Conservation (phyloP, 352 stramenopile genomes). For the Globisporangium cylindrosporum region DNA sequence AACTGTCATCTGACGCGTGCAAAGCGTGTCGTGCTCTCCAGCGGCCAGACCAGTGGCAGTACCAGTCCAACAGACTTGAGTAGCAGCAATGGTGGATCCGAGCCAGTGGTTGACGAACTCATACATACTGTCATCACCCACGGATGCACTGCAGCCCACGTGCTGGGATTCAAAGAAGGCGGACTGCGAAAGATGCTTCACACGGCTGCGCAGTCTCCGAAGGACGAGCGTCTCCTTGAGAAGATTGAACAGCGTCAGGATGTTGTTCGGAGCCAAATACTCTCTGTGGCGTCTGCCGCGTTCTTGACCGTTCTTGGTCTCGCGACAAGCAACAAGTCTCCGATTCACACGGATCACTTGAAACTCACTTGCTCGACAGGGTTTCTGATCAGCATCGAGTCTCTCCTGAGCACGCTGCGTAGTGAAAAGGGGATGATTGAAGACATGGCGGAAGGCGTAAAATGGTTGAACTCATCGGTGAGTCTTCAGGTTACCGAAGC, state of each 20-base stretch:
- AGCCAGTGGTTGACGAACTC: slow-evolving; percentile 38
- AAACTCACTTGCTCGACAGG: slow-evolving; percentile 67
- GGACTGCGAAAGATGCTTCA: slow-evolving; percentile 62
- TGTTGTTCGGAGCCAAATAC: slow-evolving; percentile 71
- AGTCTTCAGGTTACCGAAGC: slow-evolving; percentile 60
- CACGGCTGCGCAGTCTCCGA: slow-evolving; percentile 37
- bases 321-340: slow-evolving; percentile 54
- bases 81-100: slow-evolving; percentile 19
- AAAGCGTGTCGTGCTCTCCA: slow-evolving; percentile 47
- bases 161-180: slow-evolving; percentile 83
- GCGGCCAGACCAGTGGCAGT: slow-evolving; percentile 4
- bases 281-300: slow-evolving; percentile 66
- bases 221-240: slow-evolving; percentile 49
- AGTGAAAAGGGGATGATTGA: slow-evolving; percentile 96
- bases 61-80: slow-evolving; percentile 27
- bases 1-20: slow-evolving; percentile 81
- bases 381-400: slow-evolving; percentile 93
- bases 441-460: slow-evolving; percentile 85
- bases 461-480: slow-evolving; percentile 80
- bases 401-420: slow-evolving; percentile 91
- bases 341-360: slow-evolving; percentile 53
- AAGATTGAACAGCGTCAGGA: slow-evolving; percentile 80
- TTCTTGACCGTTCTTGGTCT: slow-evolving; percentile 74
- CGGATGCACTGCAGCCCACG: slow-evolving; percentile 73
- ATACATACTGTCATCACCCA: slow-evolving; percentile 79